Conservation (phyloP, 768 basidiomycete species). For the Collybiopsis luxurians region DNA sequence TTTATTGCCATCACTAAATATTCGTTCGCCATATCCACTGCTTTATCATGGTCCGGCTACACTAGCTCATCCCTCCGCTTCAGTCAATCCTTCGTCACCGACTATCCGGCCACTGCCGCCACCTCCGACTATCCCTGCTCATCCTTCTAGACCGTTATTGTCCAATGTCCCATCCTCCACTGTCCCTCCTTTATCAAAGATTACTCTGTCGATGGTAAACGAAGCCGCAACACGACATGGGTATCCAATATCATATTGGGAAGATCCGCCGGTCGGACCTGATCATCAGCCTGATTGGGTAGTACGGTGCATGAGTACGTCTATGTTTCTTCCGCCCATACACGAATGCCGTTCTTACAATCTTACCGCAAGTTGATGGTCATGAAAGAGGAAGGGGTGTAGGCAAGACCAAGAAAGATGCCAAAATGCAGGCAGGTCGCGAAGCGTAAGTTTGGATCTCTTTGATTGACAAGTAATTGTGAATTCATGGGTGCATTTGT, state of each 20-base stretch:
- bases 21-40: no score
- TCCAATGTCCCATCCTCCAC: neutral
- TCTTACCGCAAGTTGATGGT: neutral
- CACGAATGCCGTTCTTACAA: neutral
- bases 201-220: neutral
- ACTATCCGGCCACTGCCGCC: no score
- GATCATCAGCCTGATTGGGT: neutral
- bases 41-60: no score
- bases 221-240: neutral
- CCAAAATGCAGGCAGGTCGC: neutral
- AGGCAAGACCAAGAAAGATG: neutral
- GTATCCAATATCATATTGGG: neutral
- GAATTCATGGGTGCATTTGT: no score
- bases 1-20: no score
- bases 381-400: neutral
- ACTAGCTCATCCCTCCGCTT: no score
- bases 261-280: neutral
- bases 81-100: no score
- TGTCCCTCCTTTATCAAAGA: neutral
- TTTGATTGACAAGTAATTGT: no score
- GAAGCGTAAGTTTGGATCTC: neutral
- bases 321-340: no score
- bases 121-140: no score
- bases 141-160: no score
- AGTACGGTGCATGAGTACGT: neutral